Percentiles rank a stretch among this genome's conserved stretches.
phyloP scores from a whole-genome alignment of 2,329 filamentous ascomycete species.

The Alternaria sp. region DNA sequence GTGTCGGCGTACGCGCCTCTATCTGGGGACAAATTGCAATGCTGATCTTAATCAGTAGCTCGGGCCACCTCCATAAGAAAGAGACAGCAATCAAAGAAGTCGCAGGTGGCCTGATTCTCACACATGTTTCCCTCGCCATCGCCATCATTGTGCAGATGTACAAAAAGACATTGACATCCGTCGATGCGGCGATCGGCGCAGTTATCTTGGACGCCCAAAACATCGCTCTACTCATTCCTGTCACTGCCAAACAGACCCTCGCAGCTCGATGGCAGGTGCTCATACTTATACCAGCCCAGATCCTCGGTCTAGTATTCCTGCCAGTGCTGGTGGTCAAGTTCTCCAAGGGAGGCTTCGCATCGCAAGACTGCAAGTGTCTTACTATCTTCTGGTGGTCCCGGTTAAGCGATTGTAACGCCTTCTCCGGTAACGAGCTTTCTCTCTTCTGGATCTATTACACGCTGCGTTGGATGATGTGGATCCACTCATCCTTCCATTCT shows the following conservation, averaged over 20 bases:
- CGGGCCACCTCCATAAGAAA: background rate
- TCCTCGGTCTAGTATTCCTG: background rate
- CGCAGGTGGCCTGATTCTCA: background rate
- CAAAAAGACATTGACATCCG: background rate
- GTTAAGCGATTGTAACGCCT: background rate
- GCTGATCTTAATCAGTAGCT: background rate
- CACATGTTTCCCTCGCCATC: background rate
- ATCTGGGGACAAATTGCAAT: background rate
- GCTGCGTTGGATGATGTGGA: background rate
- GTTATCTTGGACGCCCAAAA: background rate
- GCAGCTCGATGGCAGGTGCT: background rate
- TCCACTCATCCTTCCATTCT: background rate
- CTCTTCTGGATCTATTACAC: background rate
- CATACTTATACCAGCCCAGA: background rate
- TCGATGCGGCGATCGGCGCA: background rate
- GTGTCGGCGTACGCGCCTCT: background rate
- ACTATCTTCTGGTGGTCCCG: background rate
- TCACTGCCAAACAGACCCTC: background rate
- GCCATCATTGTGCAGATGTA: background rate
- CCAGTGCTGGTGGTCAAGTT: background rate
- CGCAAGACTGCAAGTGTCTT: background rate
- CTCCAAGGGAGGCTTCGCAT: background rate
- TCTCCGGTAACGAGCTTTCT: background rate
- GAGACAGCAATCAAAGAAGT: background rate
- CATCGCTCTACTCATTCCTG: background rate